phyloP scores from a whole-genome alignment of 2,329 filamentous ascomycete species.

The Colletotrichum camelliae region DNA sequence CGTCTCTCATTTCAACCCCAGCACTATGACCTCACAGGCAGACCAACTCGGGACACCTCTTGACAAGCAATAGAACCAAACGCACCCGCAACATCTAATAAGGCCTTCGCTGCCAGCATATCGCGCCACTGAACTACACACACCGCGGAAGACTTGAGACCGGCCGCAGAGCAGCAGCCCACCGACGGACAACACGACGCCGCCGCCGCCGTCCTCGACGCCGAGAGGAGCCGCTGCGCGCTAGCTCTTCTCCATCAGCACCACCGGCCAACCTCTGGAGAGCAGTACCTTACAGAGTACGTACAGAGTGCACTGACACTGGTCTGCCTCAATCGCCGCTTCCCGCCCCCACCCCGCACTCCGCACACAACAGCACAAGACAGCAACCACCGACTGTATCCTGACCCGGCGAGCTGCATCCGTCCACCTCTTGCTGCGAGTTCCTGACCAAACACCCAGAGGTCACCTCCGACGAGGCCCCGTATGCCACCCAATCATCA shows the following conservation, averaged over 20 bases:
- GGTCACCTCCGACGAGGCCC: constrained; percentile 15
- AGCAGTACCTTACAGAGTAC: constrained; percentile 11
- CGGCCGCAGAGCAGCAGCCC: constrained; percentile 15
- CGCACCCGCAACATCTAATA: neutral
- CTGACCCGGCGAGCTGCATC: constrained; percentile 16
- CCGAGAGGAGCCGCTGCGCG: neutral
- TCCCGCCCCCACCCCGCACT: constrained; percentile 19
- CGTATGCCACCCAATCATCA: constrained; percentile 16
- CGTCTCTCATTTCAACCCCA: constrained; percentile 4
- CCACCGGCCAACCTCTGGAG: neutral
- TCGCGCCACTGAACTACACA: neutral
- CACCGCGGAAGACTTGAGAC: neutral
- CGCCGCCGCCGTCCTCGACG: neutral
- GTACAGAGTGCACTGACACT: constrained; percentile 16
- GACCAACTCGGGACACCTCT: neutral
- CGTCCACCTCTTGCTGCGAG: constrained; percentile 4
- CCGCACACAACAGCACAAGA: constrained; percentile 8
- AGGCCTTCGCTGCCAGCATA: neutral
- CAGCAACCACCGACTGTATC: constrained; percentile 7
- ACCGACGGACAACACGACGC: neutral
- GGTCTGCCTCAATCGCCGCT: constrained; percentile 6
- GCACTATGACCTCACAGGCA: constrained; percentile 22
- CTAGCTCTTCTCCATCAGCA: neutral
- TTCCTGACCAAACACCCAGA: neutral
- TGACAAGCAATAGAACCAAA: neutral